A percentile compares a stretch with the other conserved stretches of the same genome.
These are phyloP conservation scores for Hanseniaspora mollemarum DNA, from an alignment of 805 yeast species.

Conservation along the genomic window DNA sequence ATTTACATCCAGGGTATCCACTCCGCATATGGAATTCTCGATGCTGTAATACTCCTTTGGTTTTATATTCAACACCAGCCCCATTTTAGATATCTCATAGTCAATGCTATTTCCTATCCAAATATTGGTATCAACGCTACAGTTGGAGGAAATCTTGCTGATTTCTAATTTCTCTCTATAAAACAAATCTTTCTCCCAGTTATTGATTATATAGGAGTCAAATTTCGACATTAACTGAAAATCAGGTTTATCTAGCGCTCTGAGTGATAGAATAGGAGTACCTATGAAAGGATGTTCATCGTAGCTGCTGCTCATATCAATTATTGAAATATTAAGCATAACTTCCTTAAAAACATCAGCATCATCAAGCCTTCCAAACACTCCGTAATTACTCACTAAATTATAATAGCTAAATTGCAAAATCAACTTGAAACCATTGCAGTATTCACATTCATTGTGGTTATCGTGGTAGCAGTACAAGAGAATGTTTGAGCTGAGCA, in stretches of 20 bases:
- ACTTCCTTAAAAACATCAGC: slow-evolving; percentile 18
- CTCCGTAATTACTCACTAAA: neutral
- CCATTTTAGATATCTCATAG: slow-evolving; percentile 34
- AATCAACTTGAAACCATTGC: slow-evolving; percentile 12
- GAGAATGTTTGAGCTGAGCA: slow-evolving; percentile 60
- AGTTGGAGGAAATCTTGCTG: slow-evolving; percentile 70
- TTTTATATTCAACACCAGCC: slow-evolving; percentile 16
- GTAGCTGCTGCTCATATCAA: slow-evolving; percentile 9
- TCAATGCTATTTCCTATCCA: slow-evolving; percentile 84
- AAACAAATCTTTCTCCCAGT: slow-evolving; percentile 59
- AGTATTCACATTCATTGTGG: slow-evolving; percentile 15
- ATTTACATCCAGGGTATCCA: slow-evolving; percentile 23
- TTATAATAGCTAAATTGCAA: slow-evolving; percentile 6
- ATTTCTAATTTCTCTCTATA: slow-evolving; percentile 75
- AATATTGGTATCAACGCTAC: slow-evolving; percentile 42
- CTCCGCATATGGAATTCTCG: slow-evolving; percentile 16
- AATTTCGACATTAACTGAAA: slow-evolving; percentile 27
- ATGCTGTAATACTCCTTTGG: slow-evolving; percentile 13
- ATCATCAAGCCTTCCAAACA: slow-evolving; percentile 4
- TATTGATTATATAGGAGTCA: slow-evolving; percentile 37
- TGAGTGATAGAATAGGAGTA: slow-evolving; percentile 21
- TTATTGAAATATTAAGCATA: slow-evolving; percentile 16
- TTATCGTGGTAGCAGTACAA: slow-evolving; percentile 50
- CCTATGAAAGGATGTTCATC: slow-evolving; percentile 21
- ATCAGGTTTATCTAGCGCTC: slow-evolving; percentile 18